Percentiles rank a stretch among this genome's conserved stretches.
phyloP scores from a whole-genome alignment of 2,329 filamentous ascomycete species.

The Sclerotinia minor region DNA sequence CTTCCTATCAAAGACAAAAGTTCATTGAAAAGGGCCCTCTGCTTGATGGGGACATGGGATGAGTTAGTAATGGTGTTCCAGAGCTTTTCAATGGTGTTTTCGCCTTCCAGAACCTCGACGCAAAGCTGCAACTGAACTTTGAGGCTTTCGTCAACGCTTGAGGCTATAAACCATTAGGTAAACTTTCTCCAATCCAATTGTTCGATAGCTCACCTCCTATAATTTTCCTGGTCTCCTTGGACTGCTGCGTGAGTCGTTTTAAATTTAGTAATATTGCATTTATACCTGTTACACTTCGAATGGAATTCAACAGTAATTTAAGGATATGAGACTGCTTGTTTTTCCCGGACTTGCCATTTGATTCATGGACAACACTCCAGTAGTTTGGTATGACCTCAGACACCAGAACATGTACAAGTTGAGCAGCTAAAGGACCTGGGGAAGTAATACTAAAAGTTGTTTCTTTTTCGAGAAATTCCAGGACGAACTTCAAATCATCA shows the following conservation, averaged over 20 bases:
- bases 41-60: constrained; percentile 45
- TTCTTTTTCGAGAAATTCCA: constrained; percentile 53
- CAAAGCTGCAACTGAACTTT: constrained; percentile 48
- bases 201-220: constrained; percentile 26
- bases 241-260: constrained; percentile 58
- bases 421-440: constrained; percentile 68
- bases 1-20: constrained; percentile 58
- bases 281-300: constrained; percentile 74
- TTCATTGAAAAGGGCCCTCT: constrained; percentile 62
- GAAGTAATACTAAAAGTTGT: constrained; percentile 56
- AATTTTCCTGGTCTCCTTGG: constrained; percentile 43
- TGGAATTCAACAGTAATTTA: constrained; percentile 58
- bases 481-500: constrained; percentile 52
- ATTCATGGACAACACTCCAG: constrained; percentile 65
- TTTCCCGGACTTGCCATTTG: constrained; percentile 37
- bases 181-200: neutral
- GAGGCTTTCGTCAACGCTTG: constrained; percentile 42
- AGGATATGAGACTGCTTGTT: constrained; percentile 42
- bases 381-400: constrained; percentile 77
- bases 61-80: constrained; percentile 46
- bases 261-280: constrained; percentile 75
- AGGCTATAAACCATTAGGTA: constrained; percentile 24
- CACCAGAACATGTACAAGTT: constrained; percentile 74
- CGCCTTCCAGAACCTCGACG: constrained; percentile 46
- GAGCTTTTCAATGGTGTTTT: constrained; percentile 46